Conservation (phyloP, 108 stramenopile species). For the Conticribra guillardii region DNA sequence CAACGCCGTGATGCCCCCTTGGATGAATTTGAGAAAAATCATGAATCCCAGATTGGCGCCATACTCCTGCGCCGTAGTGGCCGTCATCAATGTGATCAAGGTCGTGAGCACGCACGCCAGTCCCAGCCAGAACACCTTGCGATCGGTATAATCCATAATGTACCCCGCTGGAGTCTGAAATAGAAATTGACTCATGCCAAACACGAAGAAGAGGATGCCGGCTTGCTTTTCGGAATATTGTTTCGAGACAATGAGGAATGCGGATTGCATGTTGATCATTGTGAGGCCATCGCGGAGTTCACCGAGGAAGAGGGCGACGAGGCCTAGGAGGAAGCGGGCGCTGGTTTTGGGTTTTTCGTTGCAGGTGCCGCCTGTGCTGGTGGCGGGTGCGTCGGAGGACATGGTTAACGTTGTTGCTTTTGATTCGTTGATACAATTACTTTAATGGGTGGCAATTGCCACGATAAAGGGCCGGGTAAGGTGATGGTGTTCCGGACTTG, state of each 20-base stretch:
- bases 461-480: too few relatives aligned
- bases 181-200: conserved; percentile 90
- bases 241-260: conserved; percentile 84
- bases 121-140: conserved; percentile 71
- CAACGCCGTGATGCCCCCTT: conserved; percentile 84
- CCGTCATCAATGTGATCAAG: conserved; percentile 70
- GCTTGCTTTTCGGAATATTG: conserved; percentile 84
- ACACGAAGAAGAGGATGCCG: conserved; percentile 88
- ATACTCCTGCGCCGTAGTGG: conserved; percentile 70
- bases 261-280: conserved; percentile 94
- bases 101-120: conserved; percentile 72
- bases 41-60: conserved; percentile 76
- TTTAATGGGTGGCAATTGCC: too few relatives aligned
- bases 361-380: too few relatives aligned
- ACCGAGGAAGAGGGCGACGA: conserved; percentile 86
- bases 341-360: conserved; percentile 27
- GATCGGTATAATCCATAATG: conserved; percentile 84
- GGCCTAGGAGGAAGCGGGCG: conserved; percentile 47
- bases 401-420: too few relatives aligned
- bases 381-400: too few relatives aligned
- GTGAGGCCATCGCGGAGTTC: conserved; percentile 90
- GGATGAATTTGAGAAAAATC: conserved; percentile 80
- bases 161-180: conserved; percentile 90
- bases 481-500: too few relatives aligned
- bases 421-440: too few relatives aligned